Evolutionary conservation across 352 stramenopile genomes (phyloP), one percentile per base, ranked within the genome.

Genomic region (Globisporangium mamillatum): DNA sequence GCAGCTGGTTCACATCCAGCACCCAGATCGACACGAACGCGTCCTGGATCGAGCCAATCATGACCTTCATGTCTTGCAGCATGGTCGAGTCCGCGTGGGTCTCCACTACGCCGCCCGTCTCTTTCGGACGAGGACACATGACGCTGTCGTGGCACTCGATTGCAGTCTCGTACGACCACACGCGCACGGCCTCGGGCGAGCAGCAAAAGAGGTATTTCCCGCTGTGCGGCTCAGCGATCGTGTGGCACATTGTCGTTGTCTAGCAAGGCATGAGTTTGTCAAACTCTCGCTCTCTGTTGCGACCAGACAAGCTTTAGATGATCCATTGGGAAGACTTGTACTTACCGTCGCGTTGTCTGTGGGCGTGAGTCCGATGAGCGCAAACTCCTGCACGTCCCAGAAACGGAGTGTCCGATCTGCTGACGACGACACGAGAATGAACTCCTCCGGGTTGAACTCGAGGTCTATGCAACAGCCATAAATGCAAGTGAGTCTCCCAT

Each of bases 361-460:
- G 14, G 88, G 85, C 2, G 88, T 94, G 56, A 93, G 79, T 10
- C 86, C 86, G 27, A 94, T 91, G 18, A 93, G 74, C 32, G 82
- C 75, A 64, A 95, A 93, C 34, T 90, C 79, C 66, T 95, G 85
- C n/a, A 95, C 80, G 46, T 95, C 86, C 86, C 86, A 95, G 63
- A 94, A 92, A n/a, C 86, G 79, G 46, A 94, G 68, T 6, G 85
- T 94, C 67, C 84, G 86, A 63, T 95, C 88, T 14, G 79, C 73
- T 22, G 85, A 84, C 24, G 88, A 78, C 3, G 88, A 94, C 61
- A 93, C 86, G 34, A 95, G 71, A 36, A 94, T 94, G 60, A 93
- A 94, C 63, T 95, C 88, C 53, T 94, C 85, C 0, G 88, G 88
- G 44, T 94, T 95, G 63, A 94, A 95, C 67, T 93, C 86, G 3